Evolutionary conservation across 2,329 filamentous ascomycete species (phyloP).

Genomic region (Pseudogymnoascus destructans): DNA sequence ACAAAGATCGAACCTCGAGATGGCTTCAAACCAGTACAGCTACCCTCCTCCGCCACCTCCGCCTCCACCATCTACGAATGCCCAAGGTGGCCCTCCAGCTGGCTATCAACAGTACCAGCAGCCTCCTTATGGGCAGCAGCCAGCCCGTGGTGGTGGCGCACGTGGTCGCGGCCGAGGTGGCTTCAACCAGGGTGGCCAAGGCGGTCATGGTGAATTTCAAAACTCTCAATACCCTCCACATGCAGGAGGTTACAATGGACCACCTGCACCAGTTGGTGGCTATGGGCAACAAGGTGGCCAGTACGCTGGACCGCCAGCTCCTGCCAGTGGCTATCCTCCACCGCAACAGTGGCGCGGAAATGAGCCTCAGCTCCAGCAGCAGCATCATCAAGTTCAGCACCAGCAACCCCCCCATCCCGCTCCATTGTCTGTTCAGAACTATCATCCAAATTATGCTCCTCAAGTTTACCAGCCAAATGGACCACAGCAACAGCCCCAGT

Average conservation of each 20-base stretch:
- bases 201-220: constrained; percentile 23
- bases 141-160: constrained; percentile 22
- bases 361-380: constrained; percentile 19
- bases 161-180: constrained; percentile 24
- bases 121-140: constrained; percentile 20
- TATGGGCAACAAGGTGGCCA: constrained; percentile 22
- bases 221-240: constrained; percentile 14
- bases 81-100: constrained; percentile 18
- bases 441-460: constrained; percentile 46
- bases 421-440: constrained; percentile 40
- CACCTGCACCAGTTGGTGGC: constrained; percentile 11
- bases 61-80: constrained; percentile 13
- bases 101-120: constrained; percentile 20
- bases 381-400: constrained; percentile 25
- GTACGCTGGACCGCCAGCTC: constrained; percentile 26
- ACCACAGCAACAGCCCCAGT: constrained; percentile 27
- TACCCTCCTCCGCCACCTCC: constrained; percentile 27
- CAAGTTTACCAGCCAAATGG: constrained; percentile 34
- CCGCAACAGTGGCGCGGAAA: constrained; percentile 11
- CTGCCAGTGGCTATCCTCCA: constrained; percentile 15
- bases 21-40: constrained; percentile 24
- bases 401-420: constrained; percentile 26
- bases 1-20: constrained; percentile 16
- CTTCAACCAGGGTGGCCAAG: constrained; percentile 14
- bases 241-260: constrained; percentile 19